These are phyloP conservation scores for Senna siamea DNA, from an alignment of 306 rosid genomes.

Conservation along the genomic window DNA sequence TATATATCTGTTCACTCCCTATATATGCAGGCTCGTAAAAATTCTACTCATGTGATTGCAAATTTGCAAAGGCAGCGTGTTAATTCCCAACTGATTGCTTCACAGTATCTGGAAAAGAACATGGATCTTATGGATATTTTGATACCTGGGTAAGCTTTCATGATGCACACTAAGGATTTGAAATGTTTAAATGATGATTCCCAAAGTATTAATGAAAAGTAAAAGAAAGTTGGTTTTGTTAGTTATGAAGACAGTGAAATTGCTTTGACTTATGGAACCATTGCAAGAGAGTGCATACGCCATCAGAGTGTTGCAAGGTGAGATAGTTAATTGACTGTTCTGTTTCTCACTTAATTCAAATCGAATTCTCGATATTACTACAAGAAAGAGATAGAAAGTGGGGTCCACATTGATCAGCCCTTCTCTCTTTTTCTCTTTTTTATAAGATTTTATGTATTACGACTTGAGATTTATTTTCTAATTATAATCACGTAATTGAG, in stretches of 20 bases:
- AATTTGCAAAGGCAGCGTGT: slow-evolving; percentile 72
- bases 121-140: slow-evolving; percentile 61
- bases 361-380: neutral
- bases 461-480: too few relatives aligned
- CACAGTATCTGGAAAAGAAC: slow-evolving; percentile 60
- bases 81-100: slow-evolving; percentile 52
- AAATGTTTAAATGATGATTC: neutral
- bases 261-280: slow-evolving; percentile 78
- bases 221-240: slow-evolving; percentile 11
- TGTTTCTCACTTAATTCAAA: neutral
- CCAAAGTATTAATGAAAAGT: neutral
- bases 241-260: slow-evolving; percentile 77
- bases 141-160: slow-evolving; percentile 53
- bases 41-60: slow-evolving; percentile 64
- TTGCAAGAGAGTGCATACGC: slow-evolving; percentile 89
- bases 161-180: neutral
- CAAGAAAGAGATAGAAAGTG: too few relatives aligned
- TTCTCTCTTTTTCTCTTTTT: too few relatives aligned
- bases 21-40: slow-evolving; percentile 54
- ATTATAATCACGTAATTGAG: too few relatives aligned
- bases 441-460: too few relatives aligned
- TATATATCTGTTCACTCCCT: neutral
- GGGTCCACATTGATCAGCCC: neutral
- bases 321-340: neutral
- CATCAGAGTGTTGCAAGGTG: slow-evolving; percentile 88